These are phyloP conservation scores for Phytophthora tentaculata DNA, from an alignment of 352 stramenopile genomes.

Conservation along the genomic window DNA sequence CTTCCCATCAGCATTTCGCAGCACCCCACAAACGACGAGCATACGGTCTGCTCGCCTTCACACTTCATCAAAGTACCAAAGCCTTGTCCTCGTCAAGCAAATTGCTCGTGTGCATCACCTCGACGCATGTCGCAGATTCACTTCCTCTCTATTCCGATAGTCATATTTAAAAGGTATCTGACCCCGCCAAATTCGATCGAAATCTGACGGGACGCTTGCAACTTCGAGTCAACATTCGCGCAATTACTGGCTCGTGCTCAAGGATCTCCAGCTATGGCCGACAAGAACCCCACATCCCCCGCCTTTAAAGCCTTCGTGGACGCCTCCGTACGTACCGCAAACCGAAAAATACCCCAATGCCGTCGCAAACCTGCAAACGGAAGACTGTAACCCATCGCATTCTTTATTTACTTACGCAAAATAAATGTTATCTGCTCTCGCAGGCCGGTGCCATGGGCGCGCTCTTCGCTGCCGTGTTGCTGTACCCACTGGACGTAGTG, in stretches of 20 bases:
- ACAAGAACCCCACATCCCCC: constrained; percentile 42
- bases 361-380: background rate
- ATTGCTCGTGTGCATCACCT: background rate
- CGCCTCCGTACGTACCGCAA: constrained; percentile 56
- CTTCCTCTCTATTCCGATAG: background rate
- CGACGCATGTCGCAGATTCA: constrained; percentile 23
- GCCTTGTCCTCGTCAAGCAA: background rate
- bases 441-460: constrained; percentile 80
- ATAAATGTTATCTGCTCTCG: constrained; percentile 9
- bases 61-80: background rate
- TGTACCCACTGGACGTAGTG: constrained; percentile 81
- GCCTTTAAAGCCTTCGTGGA: constrained; percentile 83
- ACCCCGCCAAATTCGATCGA: background rate
- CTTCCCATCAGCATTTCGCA: constrained; percentile 19
- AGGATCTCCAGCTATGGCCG: constrained; percentile 36
- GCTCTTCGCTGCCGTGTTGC: constrained; percentile 72
- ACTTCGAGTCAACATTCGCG: constrained; percentile 36
- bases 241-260: constrained; percentile 29
- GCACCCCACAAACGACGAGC: constrained; percentile 1
- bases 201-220: constrained; percentile 13
- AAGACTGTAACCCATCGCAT: background rate
- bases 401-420: constrained; percentile 4
- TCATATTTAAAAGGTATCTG: background rate
- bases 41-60: background rate
- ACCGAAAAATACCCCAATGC: background rate